Conservation (phyloP, 306 rosid genomes). For the Prosopis cineraria region DNA sequence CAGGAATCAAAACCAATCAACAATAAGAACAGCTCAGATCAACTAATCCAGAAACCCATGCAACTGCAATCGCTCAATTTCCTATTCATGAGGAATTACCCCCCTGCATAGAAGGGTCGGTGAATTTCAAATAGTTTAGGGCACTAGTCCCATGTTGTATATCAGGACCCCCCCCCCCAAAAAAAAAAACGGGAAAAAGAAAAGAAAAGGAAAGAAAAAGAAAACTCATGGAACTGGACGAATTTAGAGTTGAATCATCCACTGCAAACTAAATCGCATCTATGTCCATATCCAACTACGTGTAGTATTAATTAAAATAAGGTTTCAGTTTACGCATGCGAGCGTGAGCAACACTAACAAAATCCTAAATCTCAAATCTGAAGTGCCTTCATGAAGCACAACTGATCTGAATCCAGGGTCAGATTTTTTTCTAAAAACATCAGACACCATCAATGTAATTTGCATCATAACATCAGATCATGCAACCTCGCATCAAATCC, state of each 20-base stretch:
- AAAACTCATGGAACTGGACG: not conserved
- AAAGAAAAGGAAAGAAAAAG: not conserved
- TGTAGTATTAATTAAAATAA: not conserved
- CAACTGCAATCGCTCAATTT: not conserved
- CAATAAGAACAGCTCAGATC: constrained; percentile 2
- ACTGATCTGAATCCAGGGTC: not conserved
- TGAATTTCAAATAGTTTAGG: not conserved
- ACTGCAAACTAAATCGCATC: not conserved
- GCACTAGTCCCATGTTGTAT: not conserved
- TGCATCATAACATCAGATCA: not conserved
- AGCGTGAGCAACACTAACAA: not conserved
- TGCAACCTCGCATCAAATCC: not conserved
- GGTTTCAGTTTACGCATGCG: not conserved
- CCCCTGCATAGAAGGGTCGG: not conserved
- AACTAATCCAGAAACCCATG: not conserved
- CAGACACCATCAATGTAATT: not conserved
- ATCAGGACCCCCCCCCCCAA: not conserved
- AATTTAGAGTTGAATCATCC: not conserved
- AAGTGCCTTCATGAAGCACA: not conserved
- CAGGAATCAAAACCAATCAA: constrained; percentile 28
- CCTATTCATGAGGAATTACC: not conserved
- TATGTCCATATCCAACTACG: not conserved
- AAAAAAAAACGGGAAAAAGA: not conserved
- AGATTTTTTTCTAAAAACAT: not conserved
- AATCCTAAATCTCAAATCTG: constrained; percentile 7